These are phyloP conservation scores for Saccharomycodes ludwigii DNA, from an alignment of 805 yeast species.

Conservation along the genomic window DNA sequence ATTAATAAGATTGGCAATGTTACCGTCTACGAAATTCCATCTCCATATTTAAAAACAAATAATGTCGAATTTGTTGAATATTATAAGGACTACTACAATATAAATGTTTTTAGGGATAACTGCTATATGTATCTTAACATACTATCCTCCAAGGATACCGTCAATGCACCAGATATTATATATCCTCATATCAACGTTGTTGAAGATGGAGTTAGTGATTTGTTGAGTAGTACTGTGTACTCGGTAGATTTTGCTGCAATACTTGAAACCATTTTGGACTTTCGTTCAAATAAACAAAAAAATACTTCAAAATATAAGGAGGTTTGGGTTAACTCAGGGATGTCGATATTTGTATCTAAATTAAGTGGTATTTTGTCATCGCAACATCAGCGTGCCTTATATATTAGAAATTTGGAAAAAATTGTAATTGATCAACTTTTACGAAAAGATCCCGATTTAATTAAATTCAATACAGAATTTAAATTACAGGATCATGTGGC, in stretches of 20 bases:
- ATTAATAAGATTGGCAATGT: constrained; percentile 5
- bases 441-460: no score
- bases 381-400: no score
- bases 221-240: constrained; percentile 8
- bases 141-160: constrained; percentile 2
- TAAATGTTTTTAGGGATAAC: constrained; percentile 11
- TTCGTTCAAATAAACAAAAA: background rate
- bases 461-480: no score
- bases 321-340: background rate
- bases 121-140: constrained; percentile 20
- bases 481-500: constrained; percentile 1
- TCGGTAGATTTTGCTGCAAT: constrained; percentile 1
- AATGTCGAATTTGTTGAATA: constrained; percentile 20
- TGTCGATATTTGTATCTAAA: background rate
- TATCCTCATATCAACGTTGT: background rate
- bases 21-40: constrained; percentile 16
- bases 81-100: constrained; percentile 2
- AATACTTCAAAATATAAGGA: background rate
- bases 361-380: background rate
- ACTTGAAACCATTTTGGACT: background rate
- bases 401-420: no score
- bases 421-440: no score
- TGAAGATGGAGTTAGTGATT: constrained; percentile 12
- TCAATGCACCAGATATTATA: constrained; percentile 1
- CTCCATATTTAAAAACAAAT: constrained; percentile 15